Conservation (phyloP, 768 basidiomycete genomes). For the Hemileccinum rubropunctum region DNA sequence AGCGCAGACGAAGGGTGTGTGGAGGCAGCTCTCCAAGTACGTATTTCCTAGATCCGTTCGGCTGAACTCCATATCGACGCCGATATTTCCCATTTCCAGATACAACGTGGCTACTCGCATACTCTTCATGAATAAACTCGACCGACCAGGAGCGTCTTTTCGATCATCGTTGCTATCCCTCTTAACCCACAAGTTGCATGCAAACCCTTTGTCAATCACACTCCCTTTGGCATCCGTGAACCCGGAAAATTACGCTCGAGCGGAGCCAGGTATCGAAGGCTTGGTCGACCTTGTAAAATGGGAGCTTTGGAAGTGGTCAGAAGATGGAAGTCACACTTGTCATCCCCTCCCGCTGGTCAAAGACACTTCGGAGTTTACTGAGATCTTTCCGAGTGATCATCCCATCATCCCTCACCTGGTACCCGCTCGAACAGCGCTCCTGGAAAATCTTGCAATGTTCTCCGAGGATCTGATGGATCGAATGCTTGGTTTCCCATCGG, state of each 20-base stretch:
- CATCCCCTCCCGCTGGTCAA: slow-evolving; percentile 50
- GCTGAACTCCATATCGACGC: background rate
- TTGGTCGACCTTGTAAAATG: slow-evolving; percentile 82
- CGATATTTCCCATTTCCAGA: slow-evolving; percentile 37
- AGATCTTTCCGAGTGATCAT: slow-evolving; percentile 54
- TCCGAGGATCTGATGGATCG: slow-evolving; percentile 79
- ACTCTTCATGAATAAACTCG: slow-evolving; percentile 85
- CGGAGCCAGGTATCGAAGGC: slow-evolving; percentile 83
- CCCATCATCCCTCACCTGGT: slow-evolving; percentile 67
- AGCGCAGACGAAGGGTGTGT: slow-evolving; percentile 86
- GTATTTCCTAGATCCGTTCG: slow-evolving; percentile 23
- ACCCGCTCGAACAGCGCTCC: slow-evolving; percentile 62
- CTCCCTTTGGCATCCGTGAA: slow-evolving; percentile 81
- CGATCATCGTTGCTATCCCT: slow-evolving; percentile 68
- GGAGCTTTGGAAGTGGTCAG: slow-evolving; percentile 76
- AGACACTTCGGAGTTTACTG: slow-evolving; percentile 40
- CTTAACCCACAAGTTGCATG: slow-evolving; percentile 71
- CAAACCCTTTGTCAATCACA: slow-evolving; percentile 64
- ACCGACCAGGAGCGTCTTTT: slow-evolving; percentile 83
- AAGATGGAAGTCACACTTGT: slow-evolving; percentile 43
- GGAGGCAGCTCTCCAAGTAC: slow-evolving; percentile 84
- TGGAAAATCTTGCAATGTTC: slow-evolving; percentile 79
- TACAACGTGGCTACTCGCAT: slow-evolving; percentile 78
- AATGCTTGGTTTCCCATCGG: slow-evolving; percentile 55
- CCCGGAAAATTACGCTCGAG: slow-evolving; percentile 58